Percentiles rank a stretch among this genome's conserved stretches.
These are phyloP conservation scores for Curvularia sp. DNA, from an alignment of 2,329 filamentous ascomycete genomes.

Conservation along the genomic window DNA sequence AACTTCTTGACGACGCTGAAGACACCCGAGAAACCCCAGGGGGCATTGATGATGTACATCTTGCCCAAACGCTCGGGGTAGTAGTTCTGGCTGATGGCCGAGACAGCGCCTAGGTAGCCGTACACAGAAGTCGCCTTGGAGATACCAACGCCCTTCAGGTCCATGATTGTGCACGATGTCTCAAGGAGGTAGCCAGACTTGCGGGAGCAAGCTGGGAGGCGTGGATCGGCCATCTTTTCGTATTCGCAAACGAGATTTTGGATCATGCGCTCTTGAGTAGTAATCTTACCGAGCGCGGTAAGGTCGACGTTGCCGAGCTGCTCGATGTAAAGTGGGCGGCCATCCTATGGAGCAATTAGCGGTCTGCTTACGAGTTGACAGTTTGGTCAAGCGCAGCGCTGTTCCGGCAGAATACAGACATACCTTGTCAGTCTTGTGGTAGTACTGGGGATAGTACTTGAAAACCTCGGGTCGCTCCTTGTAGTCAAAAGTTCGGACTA, in stretches of 20 bases:
- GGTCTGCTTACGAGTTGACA: neutral
- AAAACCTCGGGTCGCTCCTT: conserved; percentile 82
- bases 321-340: conserved; percentile 96
- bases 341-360: conserved; percentile 68
- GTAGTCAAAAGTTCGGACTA: conserved; percentile 84
- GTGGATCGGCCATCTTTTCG: conserved; percentile 91
- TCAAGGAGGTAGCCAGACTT: conserved; percentile 89
- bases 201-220: conserved; percentile 92
- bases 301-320: conserved; percentile 93
- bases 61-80: conserved; percentile 97
- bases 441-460: conserved; percentile 97
- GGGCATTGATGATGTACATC: conserved; percentile 97
- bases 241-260: conserved; percentile 97
- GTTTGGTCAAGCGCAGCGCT: neutral
- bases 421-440: conserved; percentile 92
- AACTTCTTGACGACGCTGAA: conserved; percentile 90
- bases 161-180: conserved; percentile 98
- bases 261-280: conserved; percentile 89
- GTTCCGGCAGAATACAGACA: conserved; percentile 12
- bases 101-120: conserved; percentile 83
- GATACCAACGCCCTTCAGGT: conserved; percentile 91
- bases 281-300: conserved; percentile 89
- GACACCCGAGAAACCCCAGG: conserved; percentile 87
- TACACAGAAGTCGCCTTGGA: conserved; percentile 83
- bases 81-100: conserved; percentile 95